phyloP scores from a whole-genome alignment of 768 basidiomycete species.

The Ramaria sp. region DNA sequence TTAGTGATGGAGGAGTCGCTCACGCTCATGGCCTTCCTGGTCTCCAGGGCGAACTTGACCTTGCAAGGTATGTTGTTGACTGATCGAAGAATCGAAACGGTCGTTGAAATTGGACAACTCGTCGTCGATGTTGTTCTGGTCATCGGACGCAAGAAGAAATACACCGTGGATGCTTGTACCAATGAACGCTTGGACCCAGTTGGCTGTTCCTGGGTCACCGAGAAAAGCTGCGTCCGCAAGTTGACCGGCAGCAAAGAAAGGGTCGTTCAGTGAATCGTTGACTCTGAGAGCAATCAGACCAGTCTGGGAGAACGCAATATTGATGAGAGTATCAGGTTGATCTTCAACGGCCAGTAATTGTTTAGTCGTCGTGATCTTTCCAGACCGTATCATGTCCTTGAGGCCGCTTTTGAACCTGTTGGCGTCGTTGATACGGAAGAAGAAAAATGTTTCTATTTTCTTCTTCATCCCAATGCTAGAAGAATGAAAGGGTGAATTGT shows the following conservation, averaged over 20 bases:
- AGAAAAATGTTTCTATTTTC: slow-evolving; percentile 14
- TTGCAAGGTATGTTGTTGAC: slow-evolving; percentile 25
- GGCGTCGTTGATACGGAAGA: slow-evolving; percentile 18
- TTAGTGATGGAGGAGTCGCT: slow-evolving; percentile 7
- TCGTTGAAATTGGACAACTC: slow-evolving; percentile 8
- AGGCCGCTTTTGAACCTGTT: slow-evolving; percentile 15
- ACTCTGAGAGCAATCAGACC: slow-evolving; percentile 23
- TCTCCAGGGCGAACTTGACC: slow-evolving; percentile 23
- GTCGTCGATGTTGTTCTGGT: slow-evolving; percentile 21
- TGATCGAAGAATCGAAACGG: slow-evolving; percentile 30
- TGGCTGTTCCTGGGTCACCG: slow-evolving; percentile 17
- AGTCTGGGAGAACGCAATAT: slow-evolving; percentile 17
- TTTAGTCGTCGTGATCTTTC: slow-evolving; percentile 37
- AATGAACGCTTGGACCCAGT: slow-evolving; percentile 1
- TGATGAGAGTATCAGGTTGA: slow-evolving; percentile 15
- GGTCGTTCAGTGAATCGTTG: slow-evolving; percentile 14
- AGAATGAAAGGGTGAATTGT: background rate
- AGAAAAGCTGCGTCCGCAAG: slow-evolving; percentile 13
- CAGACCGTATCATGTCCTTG: background rate
- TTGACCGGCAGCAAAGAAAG: slow-evolving; percentile 13
- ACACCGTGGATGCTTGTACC: slow-evolving; percentile 16
- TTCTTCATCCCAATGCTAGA: slow-evolving; percentile 19
- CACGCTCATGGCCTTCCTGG: slow-evolving; percentile 19
- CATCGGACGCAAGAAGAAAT: slow-evolving; percentile 16
- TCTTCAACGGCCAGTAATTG: slow-evolving; percentile 21